phyloP scores from a whole-genome alignment of 805 yeast species.

The Tetrapisispora taiwanensis region DNA sequence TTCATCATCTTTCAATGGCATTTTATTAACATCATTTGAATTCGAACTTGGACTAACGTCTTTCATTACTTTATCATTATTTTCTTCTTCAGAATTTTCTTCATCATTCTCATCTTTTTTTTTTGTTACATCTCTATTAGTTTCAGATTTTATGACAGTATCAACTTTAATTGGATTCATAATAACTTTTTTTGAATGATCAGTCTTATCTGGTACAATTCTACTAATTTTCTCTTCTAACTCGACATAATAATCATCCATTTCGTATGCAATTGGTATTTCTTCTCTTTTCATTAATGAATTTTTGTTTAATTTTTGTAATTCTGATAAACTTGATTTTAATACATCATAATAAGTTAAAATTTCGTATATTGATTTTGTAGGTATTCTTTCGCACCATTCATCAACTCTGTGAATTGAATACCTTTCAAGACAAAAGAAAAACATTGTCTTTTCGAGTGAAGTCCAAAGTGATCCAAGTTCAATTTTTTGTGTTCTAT shows the following conservation, averaged over 20 bases:
- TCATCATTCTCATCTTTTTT: no score
- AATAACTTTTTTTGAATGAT: neutral
- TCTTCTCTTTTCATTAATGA: constrained; percentile 15
- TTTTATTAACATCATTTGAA: no score
- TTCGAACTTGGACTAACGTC: no score
- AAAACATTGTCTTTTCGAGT: constrained; percentile 24
- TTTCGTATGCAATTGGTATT: constrained; percentile 28
- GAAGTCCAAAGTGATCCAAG: constrained; percentile 23
- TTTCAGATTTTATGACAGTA: neutral
- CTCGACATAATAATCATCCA: constrained; percentile 20
- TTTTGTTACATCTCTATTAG: neutral
- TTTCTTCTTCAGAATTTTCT: neutral
- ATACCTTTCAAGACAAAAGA: constrained; percentile 21
- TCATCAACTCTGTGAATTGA: constrained; percentile 26
- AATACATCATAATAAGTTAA: constrained; percentile 19
- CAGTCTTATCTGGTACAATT: constrained; percentile 7
- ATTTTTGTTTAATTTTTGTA: constrained; percentile 9
- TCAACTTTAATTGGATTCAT: neutral
- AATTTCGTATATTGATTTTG: constrained; percentile 23
- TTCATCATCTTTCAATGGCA: neutral
- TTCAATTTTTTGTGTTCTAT: constrained; percentile 5
- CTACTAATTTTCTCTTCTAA: constrained; percentile 21
- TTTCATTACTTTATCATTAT: neutral
- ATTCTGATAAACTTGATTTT: constrained; percentile 9
- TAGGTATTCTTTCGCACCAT: constrained; percentile 16